Percentiles rank a stretch among this genome's conserved stretches.
These are phyloP conservation scores for Trichoderma reesei DNA, from an alignment of 495 filamentous ascomycete species.

Conservation along the genomic window DNA sequence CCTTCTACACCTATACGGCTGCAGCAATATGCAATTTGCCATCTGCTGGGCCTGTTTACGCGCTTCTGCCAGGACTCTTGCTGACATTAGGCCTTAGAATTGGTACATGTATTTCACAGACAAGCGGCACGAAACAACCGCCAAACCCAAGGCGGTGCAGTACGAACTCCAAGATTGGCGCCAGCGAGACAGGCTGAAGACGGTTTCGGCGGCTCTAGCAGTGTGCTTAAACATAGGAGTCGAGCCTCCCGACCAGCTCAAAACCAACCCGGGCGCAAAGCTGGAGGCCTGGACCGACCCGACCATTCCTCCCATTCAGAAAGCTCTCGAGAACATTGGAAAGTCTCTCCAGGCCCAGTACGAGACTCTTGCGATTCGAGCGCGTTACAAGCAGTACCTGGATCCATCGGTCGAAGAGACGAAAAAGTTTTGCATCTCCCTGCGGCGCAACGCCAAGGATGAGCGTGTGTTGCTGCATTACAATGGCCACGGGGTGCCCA, in stretches of 20 bases:
- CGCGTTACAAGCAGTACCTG: slow-evolving; percentile 90
- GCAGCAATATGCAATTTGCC: not conserved
- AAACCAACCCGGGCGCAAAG: slow-evolving; percentile 85
- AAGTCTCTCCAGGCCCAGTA: slow-evolving; percentile 93
- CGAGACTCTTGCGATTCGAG: slow-evolving; percentile 85
- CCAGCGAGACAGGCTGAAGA: slow-evolving; percentile 93
- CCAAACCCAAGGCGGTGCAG: slow-evolving; percentile 58
- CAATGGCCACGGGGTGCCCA: slow-evolving; percentile 97
- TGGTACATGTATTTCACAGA: slow-evolving; percentile 99
- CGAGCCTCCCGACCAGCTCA: slow-evolving; percentile 88
- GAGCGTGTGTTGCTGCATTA: slow-evolving; percentile 95
- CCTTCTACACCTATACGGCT: no score
- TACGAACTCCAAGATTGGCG: slow-evolving; percentile 81
- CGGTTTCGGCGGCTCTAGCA: slow-evolving; percentile 85
- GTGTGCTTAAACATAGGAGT: slow-evolving; percentile 97
- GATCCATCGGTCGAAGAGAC: slow-evolving; percentile 96
- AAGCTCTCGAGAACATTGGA: slow-evolving; percentile 87
- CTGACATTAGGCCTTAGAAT: slow-evolving; percentile 40
- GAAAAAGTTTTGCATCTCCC: slow-evolving; percentile 83
- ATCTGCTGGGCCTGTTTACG: not conserved
- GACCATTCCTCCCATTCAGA: slow-evolving; percentile 64
- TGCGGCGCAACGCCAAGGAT: slow-evolving; percentile 86
- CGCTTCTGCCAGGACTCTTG: slow-evolving; percentile 17
- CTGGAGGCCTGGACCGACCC: slow-evolving; percentile 97
- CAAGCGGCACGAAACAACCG: slow-evolving; percentile 94